Base-by-base conservation (phyloP, 2,329 filamentous ascomycete genomes). In the Rachicladosporium sp. region DNA sequence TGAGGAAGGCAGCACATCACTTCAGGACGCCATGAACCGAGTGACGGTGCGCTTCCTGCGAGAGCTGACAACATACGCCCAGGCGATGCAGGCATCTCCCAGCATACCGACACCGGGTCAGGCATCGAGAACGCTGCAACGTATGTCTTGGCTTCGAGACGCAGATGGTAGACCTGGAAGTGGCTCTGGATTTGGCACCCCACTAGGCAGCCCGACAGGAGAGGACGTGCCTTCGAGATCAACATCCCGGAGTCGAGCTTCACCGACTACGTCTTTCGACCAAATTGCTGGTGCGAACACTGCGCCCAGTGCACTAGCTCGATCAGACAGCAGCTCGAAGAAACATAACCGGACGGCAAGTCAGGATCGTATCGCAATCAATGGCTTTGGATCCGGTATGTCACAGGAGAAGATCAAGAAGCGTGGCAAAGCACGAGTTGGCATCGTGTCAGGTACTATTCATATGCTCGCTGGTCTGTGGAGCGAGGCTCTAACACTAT, bases 391-490 rank as follows among this genome's bases (percentile, higher is more conserved):
- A 3, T 63, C 66, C 15, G 61, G 62, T 7, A 80, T 41, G 67
- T 81, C 43, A 82, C 43, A 52, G 31, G 52, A 56, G 37, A 59
- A 58, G 46, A 82, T 78, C 57, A 79, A 85, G 45, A 80, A 80
- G 49, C 86, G 85, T 57, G 85, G 85, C 23, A 88, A 82, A 58
- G 81, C 82, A 21, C 78, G 89, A 40, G 73, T 84, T 10, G 76
- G 77, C 13, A 79, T 95, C 41, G 74, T 93, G 6, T 71, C 93
- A 49, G 89, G 85, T 1, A 86, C 82, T 10, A 69, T 95, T 48
- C 93, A 89, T 58, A 74, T 98, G 50, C 82, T 88, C 60, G 82
- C 86, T 38, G 91, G 91, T 19, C 77, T 87, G 46, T 95, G 91
- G 87, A 75, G 71, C 35, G 88, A 96, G 62, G 88, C 89, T 6